These are phyloP conservation scores for Crithidia thermophila DNA, from an alignment of 208 protist genomes.

Conservation along the genomic window DNA sequence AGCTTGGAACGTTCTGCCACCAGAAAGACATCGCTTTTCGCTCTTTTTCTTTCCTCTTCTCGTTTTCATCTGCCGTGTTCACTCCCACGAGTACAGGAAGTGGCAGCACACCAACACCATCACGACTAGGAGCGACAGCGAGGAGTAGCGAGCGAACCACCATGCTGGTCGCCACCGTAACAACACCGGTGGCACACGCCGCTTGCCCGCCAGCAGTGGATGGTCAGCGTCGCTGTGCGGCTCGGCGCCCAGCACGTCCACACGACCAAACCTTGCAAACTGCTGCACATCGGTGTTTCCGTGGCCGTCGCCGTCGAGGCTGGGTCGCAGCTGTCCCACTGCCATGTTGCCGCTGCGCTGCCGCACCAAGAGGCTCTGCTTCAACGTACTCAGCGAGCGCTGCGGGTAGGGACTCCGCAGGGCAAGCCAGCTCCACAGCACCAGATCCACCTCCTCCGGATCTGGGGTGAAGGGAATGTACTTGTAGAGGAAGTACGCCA, in stretches of 20 bases:
- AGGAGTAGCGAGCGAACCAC: slow-evolving; percentile 44
- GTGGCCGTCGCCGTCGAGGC: slow-evolving; percentile 1
- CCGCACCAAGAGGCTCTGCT: slow-evolving; percentile 32
- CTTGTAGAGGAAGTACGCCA: slow-evolving; percentile 20
- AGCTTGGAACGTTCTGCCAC: too few species aligned
- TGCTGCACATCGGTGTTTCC: slow-evolving; percentile 2
- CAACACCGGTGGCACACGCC: slow-evolving; percentile 28
- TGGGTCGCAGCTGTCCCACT: slow-evolving; percentile 4
- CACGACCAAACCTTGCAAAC: slow-evolving; percentile 2
- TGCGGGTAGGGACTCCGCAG: slow-evolving; percentile 36
- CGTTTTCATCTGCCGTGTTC: too few species aligned
- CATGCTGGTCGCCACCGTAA: slow-evolving; percentile 47
- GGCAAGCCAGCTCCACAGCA: slow-evolving; percentile 47
- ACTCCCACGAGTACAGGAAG: background rate
- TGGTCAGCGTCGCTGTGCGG: slow-evolving; percentile 11
- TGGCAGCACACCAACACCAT: slow-evolving; percentile 14
- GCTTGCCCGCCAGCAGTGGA: slow-evolving; percentile 6
- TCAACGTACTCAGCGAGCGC: slow-evolving; percentile 28
- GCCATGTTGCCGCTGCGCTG: slow-evolving; percentile 7
- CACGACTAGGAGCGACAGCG: slow-evolving; percentile 26
- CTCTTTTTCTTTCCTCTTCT: background rate
- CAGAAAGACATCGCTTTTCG: too few species aligned
- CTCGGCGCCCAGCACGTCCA: slow-evolving; percentile 20
- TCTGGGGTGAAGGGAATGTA: slow-evolving; percentile 39
- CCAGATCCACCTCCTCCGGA: slow-evolving; percentile 39